Percentiles rank a stretch among this genome's conserved stretches.
Evolutionary conservation across 1,284 basidiomycete genomes (phyloP).

Genomic region (Entoloma clypeatum): DNA sequence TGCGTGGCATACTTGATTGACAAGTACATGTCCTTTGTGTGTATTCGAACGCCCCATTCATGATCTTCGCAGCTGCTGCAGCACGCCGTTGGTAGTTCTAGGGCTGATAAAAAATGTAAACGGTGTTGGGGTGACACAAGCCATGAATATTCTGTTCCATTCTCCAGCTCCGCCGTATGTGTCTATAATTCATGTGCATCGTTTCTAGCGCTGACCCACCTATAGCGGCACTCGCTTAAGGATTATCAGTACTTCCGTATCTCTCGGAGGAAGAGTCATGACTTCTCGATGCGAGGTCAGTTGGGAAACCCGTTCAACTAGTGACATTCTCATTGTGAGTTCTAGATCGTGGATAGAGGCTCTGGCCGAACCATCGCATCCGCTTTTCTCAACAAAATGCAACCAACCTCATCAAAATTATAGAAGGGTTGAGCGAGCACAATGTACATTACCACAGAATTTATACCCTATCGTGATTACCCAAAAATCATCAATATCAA

Average conservation of each 20-base stretch:
- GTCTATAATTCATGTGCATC: conserved; percentile 4
- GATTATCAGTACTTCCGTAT: conserved; percentile 59
- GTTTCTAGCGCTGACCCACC: conserved; percentile 5
- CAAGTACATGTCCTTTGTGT: conserved; percentile 42
- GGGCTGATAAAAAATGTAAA: conserved; percentile 57
- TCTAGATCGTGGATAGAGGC: conserved; percentile 52
- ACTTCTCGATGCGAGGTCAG: conserved; percentile 62
- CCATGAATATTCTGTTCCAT: conserved; percentile 64
- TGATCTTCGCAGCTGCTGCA: conserved; percentile 47
- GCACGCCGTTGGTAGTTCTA: conserved; percentile 61
- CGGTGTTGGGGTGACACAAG: conserved; percentile 69
- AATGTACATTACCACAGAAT: too few relatives aligned
- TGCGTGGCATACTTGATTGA: conserved; percentile 69
- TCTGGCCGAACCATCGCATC: conserved; percentile 57
- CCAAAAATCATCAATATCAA: conserved; percentile 4
- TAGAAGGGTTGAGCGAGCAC: conserved; percentile 8
- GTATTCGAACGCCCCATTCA: conserved; percentile 2
- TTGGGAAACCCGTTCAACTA: conserved; percentile 12
- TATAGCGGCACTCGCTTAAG: conserved; percentile 51
- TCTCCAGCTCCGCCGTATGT: conserved; percentile 59
- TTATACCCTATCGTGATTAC: not conserved
- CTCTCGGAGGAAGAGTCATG: conserved; percentile 66
- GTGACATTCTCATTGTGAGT: conserved; percentile 14
- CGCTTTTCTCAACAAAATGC: conserved; percentile 66
- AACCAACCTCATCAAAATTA: conserved; percentile 38